Conservation (phyloP, 1,284 basidiomycete species). For the Chalciporus piperatoides region DNA sequence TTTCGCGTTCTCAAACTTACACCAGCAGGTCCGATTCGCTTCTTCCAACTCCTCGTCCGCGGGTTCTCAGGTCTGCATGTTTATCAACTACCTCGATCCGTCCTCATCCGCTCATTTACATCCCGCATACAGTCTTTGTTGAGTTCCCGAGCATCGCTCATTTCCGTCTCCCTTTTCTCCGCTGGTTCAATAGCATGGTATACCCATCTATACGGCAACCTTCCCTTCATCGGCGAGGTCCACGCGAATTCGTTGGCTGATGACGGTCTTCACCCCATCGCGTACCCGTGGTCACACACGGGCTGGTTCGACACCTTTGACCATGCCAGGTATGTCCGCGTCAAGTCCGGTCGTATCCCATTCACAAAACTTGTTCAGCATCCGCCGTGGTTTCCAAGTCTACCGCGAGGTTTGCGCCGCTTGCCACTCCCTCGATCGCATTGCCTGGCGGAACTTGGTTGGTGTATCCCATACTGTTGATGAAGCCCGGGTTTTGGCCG, state of each 20-base stretch:
- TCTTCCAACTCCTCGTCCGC: constrained; percentile 56
- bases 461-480: constrained; percentile 96
- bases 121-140: constrained; percentile 43
- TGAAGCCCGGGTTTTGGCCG: constrained; percentile 90
- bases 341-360: constrained; percentile 5
- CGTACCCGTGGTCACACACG: constrained; percentile 90
- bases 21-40: constrained; percentile 61
- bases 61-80: constrained; percentile 52
- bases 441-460: constrained; percentile 99
- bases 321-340: constrained; percentile 73
- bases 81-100: neutral
- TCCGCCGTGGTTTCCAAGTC: constrained; percentile 97
- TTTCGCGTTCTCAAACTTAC: constrained; percentile 13
- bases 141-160: constrained; percentile 76
- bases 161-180: constrained; percentile 75
- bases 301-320: constrained; percentile 91
- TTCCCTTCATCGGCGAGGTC: constrained; percentile 84
- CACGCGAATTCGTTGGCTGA: constrained; percentile 90
- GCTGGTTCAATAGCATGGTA: constrained; percentile 95
- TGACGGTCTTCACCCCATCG: constrained; percentile 89
- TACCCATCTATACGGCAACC: constrained; percentile 86
- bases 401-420: constrained; percentile 99
- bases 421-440: constrained; percentile 98
- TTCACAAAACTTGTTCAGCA: constrained; percentile 47
- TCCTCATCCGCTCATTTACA: neutral